These are phyloP conservation scores for Triticum monococcum DNA, from an alignment of 176 grass and related monocot species.

Conservation along the genomic window DNA sequence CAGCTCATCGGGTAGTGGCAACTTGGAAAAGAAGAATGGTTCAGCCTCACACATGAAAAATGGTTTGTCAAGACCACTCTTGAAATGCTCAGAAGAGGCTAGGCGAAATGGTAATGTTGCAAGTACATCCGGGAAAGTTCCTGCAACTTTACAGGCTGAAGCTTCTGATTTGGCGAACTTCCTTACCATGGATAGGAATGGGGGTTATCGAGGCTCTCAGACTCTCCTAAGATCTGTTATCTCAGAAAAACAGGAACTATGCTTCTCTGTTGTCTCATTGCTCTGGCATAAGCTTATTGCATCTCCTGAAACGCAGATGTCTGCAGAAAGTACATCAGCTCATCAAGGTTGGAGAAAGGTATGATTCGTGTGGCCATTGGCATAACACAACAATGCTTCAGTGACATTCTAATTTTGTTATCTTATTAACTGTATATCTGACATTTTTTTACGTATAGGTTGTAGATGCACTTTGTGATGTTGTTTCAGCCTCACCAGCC, in stretches of 20 bases:
- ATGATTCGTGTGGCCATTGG: conserved; percentile 18
- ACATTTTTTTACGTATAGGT: conserved; percentile 45
- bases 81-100: conserved; percentile 49
- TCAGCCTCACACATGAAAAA: conserved; percentile 52
- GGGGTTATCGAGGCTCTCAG: conserved; percentile 69
- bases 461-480: conserved; percentile 95
- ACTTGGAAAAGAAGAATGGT: conserved; percentile 42
- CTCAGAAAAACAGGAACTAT: conserved; percentile 88
- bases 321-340: conserved; percentile 97
- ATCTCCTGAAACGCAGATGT: conserved; percentile 96
- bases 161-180: conserved; percentile 95
- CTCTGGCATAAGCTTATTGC: conserved; percentile 96
- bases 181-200: conserved; percentile 94
- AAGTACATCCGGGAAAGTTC: conserved; percentile 70
- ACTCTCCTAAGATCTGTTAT: conserved; percentile 84
- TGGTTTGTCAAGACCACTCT: conserved; percentile 42
- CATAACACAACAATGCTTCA: not conserved
- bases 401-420: not conserved
- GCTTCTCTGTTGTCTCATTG: conserved; percentile 94
- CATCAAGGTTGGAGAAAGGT: conserved; percentile 99
- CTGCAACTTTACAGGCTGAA: conserved; percentile 76
- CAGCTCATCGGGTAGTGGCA: conserved; percentile 32
- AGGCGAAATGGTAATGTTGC: conserved; percentile 46
- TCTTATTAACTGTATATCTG: conserved; percentile 12
- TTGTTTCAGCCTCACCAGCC: conserved; percentile 92